Percentiles rank a stretch among this genome's conserved stretches.
Evolutionary conservation across 441 rosid genomes (phyloP).

Genomic region (Pelargonium australe): DNA sequence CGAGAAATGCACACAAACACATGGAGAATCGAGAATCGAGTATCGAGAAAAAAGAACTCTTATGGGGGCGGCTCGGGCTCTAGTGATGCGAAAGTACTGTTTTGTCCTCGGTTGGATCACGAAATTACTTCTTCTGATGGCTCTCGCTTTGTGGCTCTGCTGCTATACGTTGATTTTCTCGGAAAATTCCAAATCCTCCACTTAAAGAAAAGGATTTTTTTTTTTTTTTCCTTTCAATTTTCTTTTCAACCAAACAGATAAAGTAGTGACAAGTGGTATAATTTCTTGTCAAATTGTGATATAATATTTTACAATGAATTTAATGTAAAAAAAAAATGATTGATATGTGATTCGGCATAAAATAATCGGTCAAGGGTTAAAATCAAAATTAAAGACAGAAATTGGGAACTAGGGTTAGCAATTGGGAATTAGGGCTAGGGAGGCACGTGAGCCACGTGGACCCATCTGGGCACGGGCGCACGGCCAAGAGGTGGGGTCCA

Average conservation of each 20-base stretch:
- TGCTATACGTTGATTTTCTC: neutral
- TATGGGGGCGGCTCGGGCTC: neutral
- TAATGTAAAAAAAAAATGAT: no score
- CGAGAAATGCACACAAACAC: slow-evolving; percentile 4
- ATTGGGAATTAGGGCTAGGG: no score
- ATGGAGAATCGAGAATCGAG: neutral
- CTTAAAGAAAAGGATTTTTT: neutral
- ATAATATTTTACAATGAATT: no score
- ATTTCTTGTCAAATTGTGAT: no score
- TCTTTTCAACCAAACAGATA: neutral
- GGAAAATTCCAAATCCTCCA: slow-evolving; percentile 5
- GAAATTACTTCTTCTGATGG: neutral
- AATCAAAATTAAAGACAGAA: no score
- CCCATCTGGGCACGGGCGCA: no score
- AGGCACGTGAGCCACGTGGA: no score
- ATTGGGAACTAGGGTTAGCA: no score
- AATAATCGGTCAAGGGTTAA: no score
- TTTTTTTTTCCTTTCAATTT: neutral
- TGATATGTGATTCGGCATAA: no score
- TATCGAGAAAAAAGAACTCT: neutral
- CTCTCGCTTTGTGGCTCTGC: no score
- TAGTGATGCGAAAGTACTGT: neutral
- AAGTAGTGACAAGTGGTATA: neutral
- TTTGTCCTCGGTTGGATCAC: slow-evolving; percentile 3
- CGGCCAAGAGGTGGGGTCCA: no score